Percentiles rank a stretch among this genome's conserved stretches.
Conservation (phyloP, 2,329 filamentous ascomycete species). For the Aspergillus sp. region DNA sequence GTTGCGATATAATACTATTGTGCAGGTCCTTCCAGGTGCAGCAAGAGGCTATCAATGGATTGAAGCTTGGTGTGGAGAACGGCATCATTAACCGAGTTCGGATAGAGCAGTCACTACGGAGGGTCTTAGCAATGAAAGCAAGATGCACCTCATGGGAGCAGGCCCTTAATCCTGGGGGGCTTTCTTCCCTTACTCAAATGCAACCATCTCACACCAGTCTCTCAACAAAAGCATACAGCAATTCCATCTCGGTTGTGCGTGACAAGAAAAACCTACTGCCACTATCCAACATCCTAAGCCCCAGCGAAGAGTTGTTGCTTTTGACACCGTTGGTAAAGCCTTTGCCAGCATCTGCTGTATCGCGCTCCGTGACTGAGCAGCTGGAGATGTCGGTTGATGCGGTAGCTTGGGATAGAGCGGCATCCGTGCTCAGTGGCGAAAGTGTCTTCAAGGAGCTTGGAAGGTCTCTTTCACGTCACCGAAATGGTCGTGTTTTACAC, state of each 20-base stretch:
- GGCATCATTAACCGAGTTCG: constrained; percentile 80
- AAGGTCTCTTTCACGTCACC: constrained; percentile 78
- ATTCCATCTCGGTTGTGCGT: constrained; percentile 87
- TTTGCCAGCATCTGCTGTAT: constrained; percentile 82
- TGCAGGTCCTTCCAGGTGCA: constrained; percentile 87
- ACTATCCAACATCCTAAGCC: constrained; percentile 75
- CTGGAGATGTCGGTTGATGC: constrained; percentile 52
- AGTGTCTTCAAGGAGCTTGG: constrained; percentile 89
- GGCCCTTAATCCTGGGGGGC: constrained; percentile 81
- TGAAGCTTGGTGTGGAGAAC: constrained; percentile 87
- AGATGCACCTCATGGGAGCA: constrained; percentile 88
- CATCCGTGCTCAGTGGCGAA: constrained; percentile 83
- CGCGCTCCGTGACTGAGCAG: constrained; percentile 62
- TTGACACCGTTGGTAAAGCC: constrained; percentile 89
- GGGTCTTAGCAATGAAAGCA: constrained; percentile 78
- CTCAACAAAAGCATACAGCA: constrained; percentile 84
- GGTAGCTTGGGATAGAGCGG: constrained; percentile 56
- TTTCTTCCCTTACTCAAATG: constrained; percentile 72
- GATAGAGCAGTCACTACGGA: constrained; percentile 74
- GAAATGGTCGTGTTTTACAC: constrained; percentile 83
- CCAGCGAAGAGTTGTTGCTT: constrained; percentile 84
- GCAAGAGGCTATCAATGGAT: constrained; percentile 83
- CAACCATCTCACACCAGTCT: constrained; percentile 79
- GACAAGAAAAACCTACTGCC: constrained; percentile 86
- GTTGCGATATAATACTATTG: constrained; percentile 86